A percentile compares a stretch with the other conserved stretches of the same genome.
Conservation (phyloP, 805 yeast species). For the Sugiyamaella chiloensis region DNA sequence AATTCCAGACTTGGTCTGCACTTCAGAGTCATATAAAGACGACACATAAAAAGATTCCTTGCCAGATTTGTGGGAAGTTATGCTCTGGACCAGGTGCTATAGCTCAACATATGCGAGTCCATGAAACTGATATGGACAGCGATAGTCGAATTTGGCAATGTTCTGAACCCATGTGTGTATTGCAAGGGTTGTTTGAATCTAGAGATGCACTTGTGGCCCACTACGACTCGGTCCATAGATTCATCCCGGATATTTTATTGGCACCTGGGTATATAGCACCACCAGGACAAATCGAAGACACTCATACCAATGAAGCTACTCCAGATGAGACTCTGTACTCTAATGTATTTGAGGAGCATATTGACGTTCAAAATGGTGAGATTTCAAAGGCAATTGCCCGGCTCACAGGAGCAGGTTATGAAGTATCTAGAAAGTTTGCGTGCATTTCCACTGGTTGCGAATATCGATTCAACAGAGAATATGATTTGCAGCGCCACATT, state of each 20-base stretch:
- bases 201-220: constrained; percentile 59
- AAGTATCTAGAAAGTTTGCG: constrained; percentile 27
- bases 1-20: constrained; percentile 36
- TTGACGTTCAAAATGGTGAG: not conserved
- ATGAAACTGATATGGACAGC: constrained; percentile 38
- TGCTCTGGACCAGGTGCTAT: constrained; percentile 73
- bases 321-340: not conserved
- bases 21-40: constrained; percentile 66
- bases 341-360: not conserved
- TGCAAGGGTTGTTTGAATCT: constrained; percentile 22
- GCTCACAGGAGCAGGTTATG: constrained; percentile 37
- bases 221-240: constrained; percentile 45
- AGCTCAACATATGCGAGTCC: constrained; percentile 68
- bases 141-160: constrained; percentile 55
- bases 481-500: constrained; percentile 39
- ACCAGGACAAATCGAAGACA: constrained; percentile 1
- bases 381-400: not conserved
- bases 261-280: not conserved
- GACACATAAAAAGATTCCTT: constrained; percentile 67
- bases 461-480: constrained; percentile 35
- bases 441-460: constrained; percentile 35
- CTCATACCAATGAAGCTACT: not conserved
- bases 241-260: constrained; percentile 31
- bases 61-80: constrained; percentile 62
- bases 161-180: constrained; percentile 43